Percentiles rank a stretch among this genome's conserved stretches.
Evolutionary conservation across 495 filamentous ascomycete genomes (phyloP).

Genomic region (Penicillium cinerascens): DNA sequence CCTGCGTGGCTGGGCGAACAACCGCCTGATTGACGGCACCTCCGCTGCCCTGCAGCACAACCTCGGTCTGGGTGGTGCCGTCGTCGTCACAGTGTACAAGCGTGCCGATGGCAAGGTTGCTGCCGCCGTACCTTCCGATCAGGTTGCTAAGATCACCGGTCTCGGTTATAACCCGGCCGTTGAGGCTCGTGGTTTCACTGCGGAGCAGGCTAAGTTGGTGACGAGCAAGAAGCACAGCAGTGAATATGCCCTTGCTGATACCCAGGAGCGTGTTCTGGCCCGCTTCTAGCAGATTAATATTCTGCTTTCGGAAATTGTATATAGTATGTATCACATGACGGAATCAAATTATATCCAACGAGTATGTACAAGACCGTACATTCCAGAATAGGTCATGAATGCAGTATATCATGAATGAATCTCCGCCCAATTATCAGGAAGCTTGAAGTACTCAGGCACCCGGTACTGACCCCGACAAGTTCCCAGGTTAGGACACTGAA

Average conservation of each 20-base stretch:
- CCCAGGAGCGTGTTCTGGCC: constrained; percentile 64
- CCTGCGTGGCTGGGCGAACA: constrained; percentile 92
- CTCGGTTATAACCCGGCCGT: constrained; percentile 93
- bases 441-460: constrained; percentile 30
- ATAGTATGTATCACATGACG: constrained; percentile 17
- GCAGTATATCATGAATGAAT: constrained; percentile 25
- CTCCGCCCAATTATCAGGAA: constrained; percentile 35
- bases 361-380: background rate
- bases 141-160: constrained; percentile 58
- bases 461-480: constrained; percentile 36
- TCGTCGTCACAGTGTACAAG: constrained; percentile 85
- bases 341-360: constrained; percentile 1
- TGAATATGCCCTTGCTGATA: constrained; percentile 73
- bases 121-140: constrained; percentile 49
- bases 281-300: constrained; percentile 43
- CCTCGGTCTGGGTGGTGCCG: constrained; percentile 86
- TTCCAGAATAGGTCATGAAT: constrained; percentile 14
- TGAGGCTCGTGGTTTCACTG: constrained; percentile 80
- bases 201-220: constrained; percentile 65
- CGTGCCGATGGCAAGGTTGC: constrained; percentile 73
- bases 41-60: constrained; percentile 86
- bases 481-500: constrained; percentile 28
- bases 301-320: constrained; percentile 11
- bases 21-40: constrained; percentile 67
- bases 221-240: constrained; percentile 65